Percentiles rank a stretch among this genome's conserved stretches.
phyloP scores from a whole-genome alignment of 2,329 filamentous ascomycete species.

The Monosporascus sp. region DNA sequence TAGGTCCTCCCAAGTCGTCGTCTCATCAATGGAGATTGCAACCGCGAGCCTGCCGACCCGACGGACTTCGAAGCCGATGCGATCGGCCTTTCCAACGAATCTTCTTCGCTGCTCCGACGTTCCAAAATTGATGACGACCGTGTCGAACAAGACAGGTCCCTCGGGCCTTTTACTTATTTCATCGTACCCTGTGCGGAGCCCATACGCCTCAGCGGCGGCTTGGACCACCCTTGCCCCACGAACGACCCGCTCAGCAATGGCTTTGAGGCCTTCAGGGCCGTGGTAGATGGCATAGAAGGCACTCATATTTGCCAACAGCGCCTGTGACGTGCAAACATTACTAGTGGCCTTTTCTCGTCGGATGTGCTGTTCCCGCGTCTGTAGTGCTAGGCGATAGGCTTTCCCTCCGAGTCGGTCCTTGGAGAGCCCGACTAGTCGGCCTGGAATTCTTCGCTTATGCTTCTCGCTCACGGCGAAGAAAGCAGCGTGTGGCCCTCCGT shows the following conservation, averaged over 20 bases:
- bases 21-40: conserved; percentile 76
- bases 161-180: conserved; percentile 49
- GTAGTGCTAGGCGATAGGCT: conserved; percentile 77
- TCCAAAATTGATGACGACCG: conserved; percentile 61
- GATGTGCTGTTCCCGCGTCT: conserved; percentile 95
- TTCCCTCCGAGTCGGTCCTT: conserved; percentile 81
- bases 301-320: conserved; percentile 90
- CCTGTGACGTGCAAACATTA: conserved; percentile 95
- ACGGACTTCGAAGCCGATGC: conserved; percentile 57
- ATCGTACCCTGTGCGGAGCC: conserved; percentile 51
- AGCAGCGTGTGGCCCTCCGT: conserved; percentile 89
- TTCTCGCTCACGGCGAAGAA: conserved; percentile 92
- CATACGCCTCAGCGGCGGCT: conserved; percentile 55
- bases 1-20: conserved; percentile 48
- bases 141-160: conserved; percentile 68
- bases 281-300: conserved; percentile 94
- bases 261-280: conserved; percentile 74
- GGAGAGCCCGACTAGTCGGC: conserved; percentile 82
- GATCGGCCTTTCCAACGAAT: conserved; percentile 46
- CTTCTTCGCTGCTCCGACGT: conserved; percentile 41
- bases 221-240: conserved; percentile 67
- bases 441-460: conserved; percentile 91
- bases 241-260: conserved; percentile 75
- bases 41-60: conserved; percentile 55
- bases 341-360: conserved; percentile 93